These are phyloP conservation scores for Sordariomycetes sp. DNA, from an alignment of 2,329 filamentous ascomycete genomes.

Conservation along the genomic window DNA sequence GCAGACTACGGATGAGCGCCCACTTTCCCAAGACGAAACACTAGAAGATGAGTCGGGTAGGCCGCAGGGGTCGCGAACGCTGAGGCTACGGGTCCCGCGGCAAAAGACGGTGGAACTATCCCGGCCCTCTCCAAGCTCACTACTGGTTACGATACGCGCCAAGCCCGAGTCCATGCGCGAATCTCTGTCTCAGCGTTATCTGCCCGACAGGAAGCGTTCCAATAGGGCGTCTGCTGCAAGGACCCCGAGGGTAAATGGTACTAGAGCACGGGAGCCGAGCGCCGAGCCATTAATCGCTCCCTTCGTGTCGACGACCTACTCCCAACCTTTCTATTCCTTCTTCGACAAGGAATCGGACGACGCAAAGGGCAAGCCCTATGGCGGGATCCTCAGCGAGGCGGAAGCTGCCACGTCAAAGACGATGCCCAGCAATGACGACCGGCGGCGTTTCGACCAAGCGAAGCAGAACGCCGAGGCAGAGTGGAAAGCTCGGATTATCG, in stretches of 20 bases:
- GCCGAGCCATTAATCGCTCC: constrained; percentile 33
- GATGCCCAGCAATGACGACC: constrained; percentile 65
- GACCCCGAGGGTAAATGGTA: neutral
- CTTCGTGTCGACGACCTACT: constrained; percentile 46
- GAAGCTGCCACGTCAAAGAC: constrained; percentile 90
- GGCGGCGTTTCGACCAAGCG: constrained; percentile 77
- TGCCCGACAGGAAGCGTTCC: constrained; percentile 1
- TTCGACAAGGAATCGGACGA: constrained; percentile 84
- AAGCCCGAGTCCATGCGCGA: constrained; percentile 44
- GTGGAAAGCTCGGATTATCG: constrained; percentile 57
- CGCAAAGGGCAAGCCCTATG: constrained; percentile 84
- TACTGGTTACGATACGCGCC: constrained; percentile 46
- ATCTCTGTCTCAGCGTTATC: constrained; percentile 28
- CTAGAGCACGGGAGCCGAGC: neutral
- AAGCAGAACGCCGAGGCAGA: constrained; percentile 85
- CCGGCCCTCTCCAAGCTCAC: constrained; percentile 17
- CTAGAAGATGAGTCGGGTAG: constrained; percentile 12
- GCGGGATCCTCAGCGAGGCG: constrained; percentile 75
- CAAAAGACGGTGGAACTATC: constrained; percentile 4
- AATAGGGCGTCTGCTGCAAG: constrained; percentile 10
- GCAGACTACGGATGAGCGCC: constrained; percentile 28
- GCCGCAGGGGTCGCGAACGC: neutral
- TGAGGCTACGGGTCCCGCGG: neutral
- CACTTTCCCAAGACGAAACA: constrained; percentile 20
- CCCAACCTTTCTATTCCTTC: constrained; percentile 76